phyloP scores from a whole-genome alignment of 257 asterid species.

The Solanum boliviense region DNA sequence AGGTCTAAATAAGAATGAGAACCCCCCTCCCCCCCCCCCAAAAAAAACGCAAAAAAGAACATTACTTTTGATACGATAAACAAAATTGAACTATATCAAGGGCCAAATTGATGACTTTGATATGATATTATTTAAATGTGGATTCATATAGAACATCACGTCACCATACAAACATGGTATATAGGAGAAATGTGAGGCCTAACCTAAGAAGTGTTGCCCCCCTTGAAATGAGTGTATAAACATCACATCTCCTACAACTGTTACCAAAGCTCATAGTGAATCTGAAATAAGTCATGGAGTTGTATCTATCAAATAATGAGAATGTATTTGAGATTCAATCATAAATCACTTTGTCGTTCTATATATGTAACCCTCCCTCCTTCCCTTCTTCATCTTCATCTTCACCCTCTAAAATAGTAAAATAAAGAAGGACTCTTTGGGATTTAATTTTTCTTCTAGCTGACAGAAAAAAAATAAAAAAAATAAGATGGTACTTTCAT shows the following conservation, averaged over 20 bases:
- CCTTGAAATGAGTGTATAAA: not conserved
- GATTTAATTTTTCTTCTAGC: rapidly evolving
- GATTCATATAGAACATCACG: not conserved
- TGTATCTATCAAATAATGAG: not conserved
- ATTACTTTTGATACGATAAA: not conserved
- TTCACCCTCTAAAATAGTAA: not conserved
- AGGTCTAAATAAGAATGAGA: not conserved
- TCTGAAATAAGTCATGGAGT: not conserved
- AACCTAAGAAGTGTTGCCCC: not conserved
- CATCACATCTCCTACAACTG: not conserved
- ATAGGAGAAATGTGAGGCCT: not conserved
- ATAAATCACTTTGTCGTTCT: not conserved
- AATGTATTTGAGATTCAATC: not conserved
- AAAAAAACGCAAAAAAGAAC: not conserved
- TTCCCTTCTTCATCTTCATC: not conserved
- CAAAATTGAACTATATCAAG: not conserved
- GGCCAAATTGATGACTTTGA: not conserved
- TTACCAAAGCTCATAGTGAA: not conserved
- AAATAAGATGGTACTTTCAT: not conserved
- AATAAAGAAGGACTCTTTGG: not conserved
- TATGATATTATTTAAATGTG: not conserved
- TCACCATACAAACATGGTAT: not conserved
- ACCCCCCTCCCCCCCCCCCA: too few species aligned
- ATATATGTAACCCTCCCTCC: not conserved
- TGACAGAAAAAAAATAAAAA: not conserved